Base-by-base conservation (phyloP, 2,329 filamentous ascomycete genomes). In the Epicoccum sorghinum region DNA sequence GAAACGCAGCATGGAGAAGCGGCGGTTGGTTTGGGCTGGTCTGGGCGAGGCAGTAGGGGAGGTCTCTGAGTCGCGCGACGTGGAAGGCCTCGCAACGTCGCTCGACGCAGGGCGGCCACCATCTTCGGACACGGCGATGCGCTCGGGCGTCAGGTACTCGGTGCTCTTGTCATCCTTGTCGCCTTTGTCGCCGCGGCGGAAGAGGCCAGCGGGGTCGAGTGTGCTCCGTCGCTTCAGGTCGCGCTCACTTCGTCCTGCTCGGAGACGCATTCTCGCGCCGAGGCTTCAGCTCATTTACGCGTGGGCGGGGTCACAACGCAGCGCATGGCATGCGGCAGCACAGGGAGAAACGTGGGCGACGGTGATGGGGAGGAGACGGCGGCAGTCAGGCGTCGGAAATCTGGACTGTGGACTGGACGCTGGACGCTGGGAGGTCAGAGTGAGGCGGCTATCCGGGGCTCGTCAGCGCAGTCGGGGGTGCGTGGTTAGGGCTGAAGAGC, bases 1-100 rank as follows among this genome's bases (percentile, higher is more conserved):
- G 73, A 95, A 92, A 69, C 89, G 88, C 77, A 96, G 80, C 75
- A 96, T 75, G 67, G 82, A 86, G 73, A 88, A 86, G 52, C 84
- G 79, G 62, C 82, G 77, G 55, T 76, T 12, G 76, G 60, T 68
- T 74, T 41, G 71, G 69, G 63, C 69, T 61, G 69, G 65, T 37
- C 72, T 64, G 41, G 73, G 67, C 49, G 72, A 68, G 39, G 72
- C 63, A 33, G 61, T 61, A 8, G 57, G 66, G 47, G 62, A 58
- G 46, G 65, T 58, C 56, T 59, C 52, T 25, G 48, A 42, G 29
- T 60, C 47, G 59, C 62, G 63, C 36, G 60, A 45, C n/a, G 55
- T 44, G 55, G 65, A 64, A 38, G 58, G 61, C 46, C 62, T 60
- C 41, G 51, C 57, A 37, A 66, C 49, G 43, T 69, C 70, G 60